Percentiles rank a stretch among this genome's conserved stretches.
Evolutionary conservation across 371 early-diverging fungal genomes (phyloP).

Genomic region (Zopfochytrium polystomum): DNA sequence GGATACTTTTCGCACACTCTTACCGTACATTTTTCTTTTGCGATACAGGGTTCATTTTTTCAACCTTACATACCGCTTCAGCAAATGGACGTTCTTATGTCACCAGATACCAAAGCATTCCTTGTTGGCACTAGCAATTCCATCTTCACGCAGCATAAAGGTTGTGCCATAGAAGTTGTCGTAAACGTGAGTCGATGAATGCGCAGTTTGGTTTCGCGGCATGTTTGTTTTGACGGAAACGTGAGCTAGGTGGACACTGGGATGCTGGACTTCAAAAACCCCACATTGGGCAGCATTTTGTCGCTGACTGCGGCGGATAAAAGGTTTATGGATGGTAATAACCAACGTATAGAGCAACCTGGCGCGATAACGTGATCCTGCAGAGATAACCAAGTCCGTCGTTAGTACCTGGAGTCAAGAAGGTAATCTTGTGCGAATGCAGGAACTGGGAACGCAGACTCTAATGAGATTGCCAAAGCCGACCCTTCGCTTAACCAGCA

Average conservation of each 20-base stretch:
- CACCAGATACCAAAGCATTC: conserved; percentile 64
- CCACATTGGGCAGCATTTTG: conserved; percentile 45
- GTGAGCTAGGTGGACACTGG: conserved; percentile 63
- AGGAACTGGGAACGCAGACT: not conserved
- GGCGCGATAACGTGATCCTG: too few species aligned
- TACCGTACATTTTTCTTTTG: not conserved
- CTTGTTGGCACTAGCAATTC: conserved; percentile 77
- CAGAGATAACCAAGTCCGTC: conserved; percentile 44
- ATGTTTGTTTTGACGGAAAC: not conserved
- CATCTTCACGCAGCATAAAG: conserved; percentile 73
- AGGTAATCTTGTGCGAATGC: conserved; percentile 40
- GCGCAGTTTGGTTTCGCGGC: not conserved
- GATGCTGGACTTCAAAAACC: conserved; percentile 66
- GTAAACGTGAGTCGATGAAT: conserved; percentile 57
- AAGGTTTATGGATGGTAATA: conserved; percentile 49
- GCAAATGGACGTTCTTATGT: conserved; percentile 72
- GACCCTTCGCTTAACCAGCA: conserved; percentile 51
- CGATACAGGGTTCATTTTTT: conserved; percentile 64
- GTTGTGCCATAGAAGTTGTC: conserved; percentile 68
- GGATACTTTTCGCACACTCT: not conserved
- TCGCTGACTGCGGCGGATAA: conserved; percentile 45
- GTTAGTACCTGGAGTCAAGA: conserved; percentile 52
- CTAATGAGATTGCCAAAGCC: conserved; percentile 9
- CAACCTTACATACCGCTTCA: conserved; percentile 84
- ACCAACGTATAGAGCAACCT: too few species aligned